phyloP scores from a whole-genome alignment of 2,329 filamentous ascomycete genomes.

The Colletotrichum zoysiae region DNA sequence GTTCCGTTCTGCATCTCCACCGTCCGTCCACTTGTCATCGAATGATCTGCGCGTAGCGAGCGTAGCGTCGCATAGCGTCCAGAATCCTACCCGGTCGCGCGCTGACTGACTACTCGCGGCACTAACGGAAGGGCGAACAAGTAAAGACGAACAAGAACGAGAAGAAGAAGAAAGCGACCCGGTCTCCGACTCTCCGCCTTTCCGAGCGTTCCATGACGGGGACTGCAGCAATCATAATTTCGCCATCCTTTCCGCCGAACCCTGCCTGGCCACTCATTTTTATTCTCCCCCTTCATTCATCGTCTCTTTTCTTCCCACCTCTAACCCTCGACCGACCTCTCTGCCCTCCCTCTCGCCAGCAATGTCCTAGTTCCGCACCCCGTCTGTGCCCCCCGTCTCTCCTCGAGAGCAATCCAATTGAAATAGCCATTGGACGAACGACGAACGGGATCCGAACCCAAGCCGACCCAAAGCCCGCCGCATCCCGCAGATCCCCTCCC shows the following conservation, averaged over 20 bases:
- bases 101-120: constrained; percentile 29
- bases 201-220: constrained; percentile 28
- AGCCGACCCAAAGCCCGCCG: neutral
- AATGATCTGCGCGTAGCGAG: constrained; percentile 22
- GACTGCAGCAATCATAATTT: constrained; percentile 16
- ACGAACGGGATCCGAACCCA: neutral
- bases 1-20: constrained; percentile 24
- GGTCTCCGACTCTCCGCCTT: constrained; percentile 18
- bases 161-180: neutral
- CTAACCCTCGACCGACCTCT: too few relatives aligned
- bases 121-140: neutral
- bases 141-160: neutral
- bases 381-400: neutral
- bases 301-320: neutral
- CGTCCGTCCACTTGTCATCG: neutral
- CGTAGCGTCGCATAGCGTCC: constrained; percentile 11
- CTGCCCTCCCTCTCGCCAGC: neutral
- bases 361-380: constrained; percentile 17
- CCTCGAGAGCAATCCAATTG: neutral
- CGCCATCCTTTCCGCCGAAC: neutral
- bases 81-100: neutral
- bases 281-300: neutral
- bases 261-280: neutral
- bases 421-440: constrained; percentile 15
- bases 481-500: neutral